These are phyloP conservation scores for Irpex sp. DNA, from an alignment of 1,284 basidiomycete species.

Conservation along the genomic window DNA sequence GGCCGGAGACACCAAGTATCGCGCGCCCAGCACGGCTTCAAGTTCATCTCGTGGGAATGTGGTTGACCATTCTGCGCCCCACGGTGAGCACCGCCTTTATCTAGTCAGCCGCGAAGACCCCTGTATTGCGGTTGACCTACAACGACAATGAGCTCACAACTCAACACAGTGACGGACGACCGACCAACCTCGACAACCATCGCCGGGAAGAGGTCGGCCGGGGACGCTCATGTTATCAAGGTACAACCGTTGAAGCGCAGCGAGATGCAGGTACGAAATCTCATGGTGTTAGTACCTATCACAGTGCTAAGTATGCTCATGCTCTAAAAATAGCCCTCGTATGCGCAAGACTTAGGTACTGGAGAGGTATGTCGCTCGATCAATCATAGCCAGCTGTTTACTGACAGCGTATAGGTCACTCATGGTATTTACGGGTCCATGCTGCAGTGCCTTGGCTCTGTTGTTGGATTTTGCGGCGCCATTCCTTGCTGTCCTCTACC, in stretches of 20 bases:
- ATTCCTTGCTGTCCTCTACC: constrained; percentile 84
- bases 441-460: constrained; percentile 61
- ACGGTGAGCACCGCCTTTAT: constrained; percentile 42
- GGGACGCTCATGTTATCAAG: constrained; percentile 40
- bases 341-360: constrained; percentile 84
- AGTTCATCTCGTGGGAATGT: constrained; percentile 54
- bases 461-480: constrained; percentile 68
- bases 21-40: constrained; percentile 21
- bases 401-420: constrained; percentile 42
- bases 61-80: constrained; percentile 70
- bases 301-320: constrained; percentile 7
- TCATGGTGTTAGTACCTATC: constrained; percentile 16
- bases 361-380: constrained; percentile 39
- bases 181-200: constrained; percentile 16
- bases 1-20: constrained; percentile 23
- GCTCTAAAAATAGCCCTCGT: constrained; percentile 59
- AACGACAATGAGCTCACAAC: constrained; percentile 3
- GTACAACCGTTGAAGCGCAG: constrained; percentile 80
- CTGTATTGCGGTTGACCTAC: constrained; percentile 3
- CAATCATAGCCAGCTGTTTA: constrained; percentile 7
- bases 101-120: constrained; percentile 13
- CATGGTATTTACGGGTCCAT: constrained; percentile 87
- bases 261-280: constrained; percentile 74
- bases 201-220: constrained; percentile 29
- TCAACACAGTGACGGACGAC: constrained; percentile 54